Evolutionary conservation across 192 early-diverging fungal genomes (phyloP), one percentile per base, ranked within the genome.

Genomic region (Coemansia sp.): DNA sequence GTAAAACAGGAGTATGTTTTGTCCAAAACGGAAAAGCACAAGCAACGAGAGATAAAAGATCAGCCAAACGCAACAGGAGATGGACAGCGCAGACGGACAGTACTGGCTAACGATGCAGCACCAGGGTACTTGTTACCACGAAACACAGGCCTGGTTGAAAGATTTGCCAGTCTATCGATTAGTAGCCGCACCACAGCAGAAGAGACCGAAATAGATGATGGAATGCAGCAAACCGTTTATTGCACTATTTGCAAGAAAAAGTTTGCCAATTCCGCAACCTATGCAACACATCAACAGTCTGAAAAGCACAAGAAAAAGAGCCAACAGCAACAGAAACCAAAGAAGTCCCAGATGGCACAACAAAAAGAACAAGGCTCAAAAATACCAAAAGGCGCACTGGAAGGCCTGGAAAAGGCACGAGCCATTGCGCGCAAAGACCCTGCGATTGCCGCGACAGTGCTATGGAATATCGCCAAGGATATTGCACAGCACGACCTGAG

Each of bases 391-490:
- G 64, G 13, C 13, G 49, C 64, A n/a, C 40, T 71, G 19, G 11
- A 1, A n/a, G 61, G 57, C 26, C 60, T 82, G 61, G 64, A 53
- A 45, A 74, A 74, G 65, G 79, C 79, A 3, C 67, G 56, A 43
- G 47, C 42, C 10, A 44, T 82, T 9, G 65, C 63, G 54, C n/a
- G 54, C 7, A 66, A 67, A 41, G 71, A 82, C 21, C 74, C 79
- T 1, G 74, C 79, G 1, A 64, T 82, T 16, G 79, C 79, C 0
- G 79, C 79, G 4, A 76, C 71, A 3, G 79, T 82, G 9, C 38
- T 82, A 23, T 82, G 79, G 79, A 71, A 76, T 37, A 74, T 82
- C 38, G 70, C 79, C 49, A 66, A 63, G 18, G 79, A 82, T 21
- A 61, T 82, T 40, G 70, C 71, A 8, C 61, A 26, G 37, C 52